Evolutionary conservation across 2,329 filamentous ascomycete genomes (phyloP).

Genomic region (Iodosphaeria phyllophila): DNA sequence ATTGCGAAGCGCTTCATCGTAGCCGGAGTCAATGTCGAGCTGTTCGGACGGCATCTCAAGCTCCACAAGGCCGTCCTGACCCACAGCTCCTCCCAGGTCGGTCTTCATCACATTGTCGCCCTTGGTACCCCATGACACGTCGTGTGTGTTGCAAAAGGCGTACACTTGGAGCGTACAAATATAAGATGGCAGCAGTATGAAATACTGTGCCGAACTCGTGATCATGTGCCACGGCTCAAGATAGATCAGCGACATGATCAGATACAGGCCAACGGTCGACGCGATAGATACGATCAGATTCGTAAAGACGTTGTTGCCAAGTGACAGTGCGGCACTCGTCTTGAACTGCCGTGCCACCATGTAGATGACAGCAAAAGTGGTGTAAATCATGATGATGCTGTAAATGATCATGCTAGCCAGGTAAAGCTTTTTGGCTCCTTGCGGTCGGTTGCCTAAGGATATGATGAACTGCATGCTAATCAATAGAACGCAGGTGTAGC

Average conservation of each 20-base stretch:
- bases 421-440: constrained; percentile 86
- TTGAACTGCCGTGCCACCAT: constrained; percentile 71
- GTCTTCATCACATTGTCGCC: constrained; percentile 91
- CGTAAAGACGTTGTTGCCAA: constrained; percentile 84
- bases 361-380: constrained; percentile 72
- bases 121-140: constrained; percentile 97
- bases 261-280: constrained; percentile 84
- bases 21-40: constrained; percentile 92
- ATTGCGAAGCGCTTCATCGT: constrained; percentile 92
- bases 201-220: constrained; percentile 80
- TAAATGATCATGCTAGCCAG: constrained; percentile 79
- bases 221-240: constrained; percentile 99
- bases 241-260: constrained; percentile 91
- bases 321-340: constrained; percentile 24
- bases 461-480: constrained; percentile 94
- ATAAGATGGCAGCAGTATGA: constrained; percentile 77
- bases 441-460: constrained; percentile 86
- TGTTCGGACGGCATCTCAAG: constrained; percentile 97
- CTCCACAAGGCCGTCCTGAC: constrained; percentile 64
- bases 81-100: constrained; percentile 73
- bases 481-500: constrained; percentile 70
- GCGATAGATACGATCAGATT: constrained; percentile 83
- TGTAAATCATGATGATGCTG: constrained; percentile 88
- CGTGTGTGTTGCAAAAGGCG: constrained; percentile 97
- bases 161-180: constrained; percentile 97